Percentiles rank a stretch among this genome's conserved stretches.
Conservation (phyloP, 805 yeast genomes). For the Nematodospora valgi region DNA sequence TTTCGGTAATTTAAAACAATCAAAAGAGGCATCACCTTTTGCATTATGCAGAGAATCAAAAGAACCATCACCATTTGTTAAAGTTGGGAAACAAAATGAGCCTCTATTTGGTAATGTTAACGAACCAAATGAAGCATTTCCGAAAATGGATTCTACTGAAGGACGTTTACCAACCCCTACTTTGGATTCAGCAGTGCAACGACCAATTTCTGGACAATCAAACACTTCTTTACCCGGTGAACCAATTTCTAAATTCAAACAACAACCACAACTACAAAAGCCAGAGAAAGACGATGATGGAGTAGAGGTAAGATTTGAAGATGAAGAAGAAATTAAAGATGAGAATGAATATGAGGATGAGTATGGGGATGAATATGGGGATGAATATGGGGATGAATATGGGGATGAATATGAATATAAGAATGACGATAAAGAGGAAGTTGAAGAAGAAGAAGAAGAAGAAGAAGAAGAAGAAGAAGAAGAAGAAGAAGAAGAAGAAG, state of each 20-base stretch:
- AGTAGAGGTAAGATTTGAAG: too few species aligned
- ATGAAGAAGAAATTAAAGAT: slow-evolving; percentile 3
- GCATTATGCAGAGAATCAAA: not conserved
- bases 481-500: not conserved
- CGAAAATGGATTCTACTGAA: too few species aligned
- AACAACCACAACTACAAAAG: too few species aligned
- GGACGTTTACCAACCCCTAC: too few species aligned
- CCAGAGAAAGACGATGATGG: too few species aligned
- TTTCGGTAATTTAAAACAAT: slow-evolving; percentile 5
- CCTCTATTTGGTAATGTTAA: too few species aligned
- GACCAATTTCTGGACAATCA: too few species aligned
- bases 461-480: slow-evolving; percentile 2
- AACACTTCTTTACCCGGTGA: too few species aligned
- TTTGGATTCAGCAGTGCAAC: too few species aligned
- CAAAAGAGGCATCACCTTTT: slow-evolving; percentile 4
- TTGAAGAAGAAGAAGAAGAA: slow-evolving; percentile 1
- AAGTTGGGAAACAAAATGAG: too few species aligned
- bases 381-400: not conserved
- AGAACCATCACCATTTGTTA: slow-evolving; percentile 2
- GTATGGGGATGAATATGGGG: not conserved
- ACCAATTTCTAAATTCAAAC: too few species aligned
- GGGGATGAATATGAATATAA: slow-evolving; percentile 2
- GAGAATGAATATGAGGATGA: slow-evolving; percentile 3
- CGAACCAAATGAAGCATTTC: too few species aligned
- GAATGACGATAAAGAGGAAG: not conserved